phyloP scores from a whole-genome alignment of 306 rosid genomes.

The Ochetophila trinervis region DNA sequence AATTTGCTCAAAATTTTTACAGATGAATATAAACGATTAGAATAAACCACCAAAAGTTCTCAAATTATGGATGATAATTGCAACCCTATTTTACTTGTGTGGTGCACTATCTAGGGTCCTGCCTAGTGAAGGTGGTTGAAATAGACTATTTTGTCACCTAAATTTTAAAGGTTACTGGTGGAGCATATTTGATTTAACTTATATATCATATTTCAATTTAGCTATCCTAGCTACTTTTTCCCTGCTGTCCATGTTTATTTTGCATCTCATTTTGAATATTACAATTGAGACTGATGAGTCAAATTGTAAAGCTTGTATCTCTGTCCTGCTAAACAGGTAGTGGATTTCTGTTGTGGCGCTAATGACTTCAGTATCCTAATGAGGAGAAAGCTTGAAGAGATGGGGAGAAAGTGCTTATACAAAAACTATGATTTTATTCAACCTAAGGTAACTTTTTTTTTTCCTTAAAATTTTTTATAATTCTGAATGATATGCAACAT shows the following conservation, averaged over 20 bases:
- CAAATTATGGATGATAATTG: too few relatives aligned
- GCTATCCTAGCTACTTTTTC: not conserved
- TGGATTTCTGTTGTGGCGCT: constrained; percentile 96
- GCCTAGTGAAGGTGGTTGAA: not conserved
- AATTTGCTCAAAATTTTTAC: too few relatives aligned
- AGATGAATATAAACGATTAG: too few relatives aligned
- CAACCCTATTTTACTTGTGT: too few relatives aligned
- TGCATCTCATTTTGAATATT: not conserved
- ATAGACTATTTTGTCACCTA: not conserved
- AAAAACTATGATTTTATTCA: constrained; percentile 78
- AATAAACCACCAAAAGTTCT: too few relatives aligned
- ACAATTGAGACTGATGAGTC: too few relatives aligned
- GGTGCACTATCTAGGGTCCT: not conserved
- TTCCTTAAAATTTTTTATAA: constrained; percentile 9
- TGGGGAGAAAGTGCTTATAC: constrained; percentile 66
- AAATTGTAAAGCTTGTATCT: too few relatives aligned
- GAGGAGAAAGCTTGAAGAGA: constrained; percentile 81
- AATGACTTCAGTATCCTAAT: constrained; percentile 81
- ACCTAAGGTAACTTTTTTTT: constrained; percentile 55
- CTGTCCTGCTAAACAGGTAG: constrained; percentile 57
- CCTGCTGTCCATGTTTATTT: not conserved
- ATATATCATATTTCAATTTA: too few relatives aligned
- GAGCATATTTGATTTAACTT: not conserved
- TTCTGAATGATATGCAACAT: constrained; percentile 8
- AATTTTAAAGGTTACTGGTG: not conserved